A percentile compares a stretch with the other conserved stretches of the same genome.
Conservation (phyloP, 2,329 filamentous ascomycete genomes). For the Colletotrichum truncatum region DNA sequence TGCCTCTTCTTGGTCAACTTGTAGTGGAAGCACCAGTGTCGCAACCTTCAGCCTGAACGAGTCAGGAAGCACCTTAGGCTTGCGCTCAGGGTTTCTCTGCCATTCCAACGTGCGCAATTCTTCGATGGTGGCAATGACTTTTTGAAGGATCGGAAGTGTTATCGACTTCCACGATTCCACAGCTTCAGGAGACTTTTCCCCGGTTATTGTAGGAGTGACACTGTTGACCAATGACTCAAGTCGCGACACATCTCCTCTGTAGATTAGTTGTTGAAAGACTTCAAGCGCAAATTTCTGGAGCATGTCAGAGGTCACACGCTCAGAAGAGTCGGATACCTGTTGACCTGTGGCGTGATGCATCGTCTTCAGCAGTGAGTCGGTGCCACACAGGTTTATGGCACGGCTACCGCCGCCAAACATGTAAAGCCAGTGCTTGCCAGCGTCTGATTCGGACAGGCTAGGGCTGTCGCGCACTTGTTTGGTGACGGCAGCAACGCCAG, state of each 20-base stretch:
- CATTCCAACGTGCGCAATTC: not conserved
- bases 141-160: not conserved
- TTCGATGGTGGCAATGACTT: not conserved
- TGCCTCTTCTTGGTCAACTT: not conserved
- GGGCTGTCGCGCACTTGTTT: not conserved
- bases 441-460: not conserved
- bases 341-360: not conserved
- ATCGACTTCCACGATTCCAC: slow-evolving; percentile 2
- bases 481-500: not conserved
- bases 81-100: not conserved
- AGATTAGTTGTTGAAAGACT: not conserved
- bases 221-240: not conserved
- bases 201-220: not conserved
- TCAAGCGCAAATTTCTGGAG: not conserved
- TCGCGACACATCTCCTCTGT: not conserved
- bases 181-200: not conserved
- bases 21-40: not conserved
- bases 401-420: not conserved
- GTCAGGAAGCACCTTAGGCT: not conserved
- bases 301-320: not conserved
- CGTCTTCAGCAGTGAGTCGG: not conserved
- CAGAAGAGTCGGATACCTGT: not conserved
- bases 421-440: slow-evolving; percentile 11
- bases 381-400: not conserved
- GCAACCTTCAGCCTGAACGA: not conserved